Evolutionary conservation across 2,329 filamentous ascomycete species (phyloP), one percentile per base, ranked within the genome.

Genomic region (Hypoxylon rubiginosum): DNA sequence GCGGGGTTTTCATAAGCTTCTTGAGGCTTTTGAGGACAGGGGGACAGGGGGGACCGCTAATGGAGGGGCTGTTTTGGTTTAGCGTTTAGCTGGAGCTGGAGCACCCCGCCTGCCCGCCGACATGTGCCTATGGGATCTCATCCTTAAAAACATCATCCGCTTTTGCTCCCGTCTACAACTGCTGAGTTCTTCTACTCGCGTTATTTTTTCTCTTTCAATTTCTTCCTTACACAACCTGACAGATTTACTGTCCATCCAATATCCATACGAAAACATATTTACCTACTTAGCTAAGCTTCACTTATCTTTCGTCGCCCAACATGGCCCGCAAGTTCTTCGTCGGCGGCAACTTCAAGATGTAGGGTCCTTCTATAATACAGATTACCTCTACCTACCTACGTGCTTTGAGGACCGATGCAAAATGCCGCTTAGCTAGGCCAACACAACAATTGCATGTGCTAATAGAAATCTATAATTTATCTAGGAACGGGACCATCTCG

Each of bases 321-420:
- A 97, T 97, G 94, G 88, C 91, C 88, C 94, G 94, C 86, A 92
- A 94, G 86, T 97, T 97, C 88, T 97, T 97, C 82, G 92, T 97
- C 82, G 94, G 94, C 82, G 94, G 94, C 80, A 99, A 99, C 91
- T 98, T 98, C 87, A 98, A 99, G 89, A 98, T 98, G 94, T 97
- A 85, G 79, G 87, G 81, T 39, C 58, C 70, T 66, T 74, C 66
- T 71, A n/a, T n/a, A 71, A 71, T 74, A 64, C 13, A 34, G 41
- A 74, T 61, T 73, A 69, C 71, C 70, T 63, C 69, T 64, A 54
- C 10, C 6, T 19, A 19, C 39, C 39, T 17, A 55, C 59, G 53
- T 57, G 66, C 74, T 74, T 72, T 74, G 74, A 57, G 50, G 21
- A 28, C 15, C n/a, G 34, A 0, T 17, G 6, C 17, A 24, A 9